Conservation (phyloP, 805 yeast genomes). For the Suhomyces faveliae region DNA sequence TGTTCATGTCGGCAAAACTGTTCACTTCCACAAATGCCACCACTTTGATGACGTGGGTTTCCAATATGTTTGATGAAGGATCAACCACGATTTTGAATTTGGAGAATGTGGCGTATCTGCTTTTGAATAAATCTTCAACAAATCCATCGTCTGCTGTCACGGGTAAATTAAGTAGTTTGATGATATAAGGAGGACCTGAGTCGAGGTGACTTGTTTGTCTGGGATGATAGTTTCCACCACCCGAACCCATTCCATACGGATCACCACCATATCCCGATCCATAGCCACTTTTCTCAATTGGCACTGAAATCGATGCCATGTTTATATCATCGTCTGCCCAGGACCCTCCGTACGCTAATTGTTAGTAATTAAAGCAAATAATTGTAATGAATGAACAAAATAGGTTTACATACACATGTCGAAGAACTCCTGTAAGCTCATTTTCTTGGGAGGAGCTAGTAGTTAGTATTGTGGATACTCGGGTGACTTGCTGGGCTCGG, state of each 20-base stretch:
- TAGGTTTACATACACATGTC: constrained; percentile 48
- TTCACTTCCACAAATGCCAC: constrained; percentile 63
- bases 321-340: constrained; percentile 50
- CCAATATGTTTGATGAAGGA: constrained; percentile 37
- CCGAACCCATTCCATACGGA: constrained; percentile 1
- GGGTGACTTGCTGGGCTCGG: not conserved
- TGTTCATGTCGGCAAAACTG: constrained; percentile 51
- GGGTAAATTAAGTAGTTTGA: constrained; percentile 62
- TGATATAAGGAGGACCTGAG: constrained; percentile 60
- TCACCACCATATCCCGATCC: not conserved
- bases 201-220: constrained; percentile 10
- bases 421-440: constrained; percentile 47
- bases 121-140: constrained; percentile 58
- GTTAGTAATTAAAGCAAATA: constrained; percentile 16
- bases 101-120: constrained; percentile 56
- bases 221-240: constrained; percentile 5
- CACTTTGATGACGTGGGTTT: constrained; percentile 43
- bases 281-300: constrained; percentile 29
- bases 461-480: constrained; percentile 12
- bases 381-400: not conserved
- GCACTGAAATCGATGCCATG: constrained; percentile 45
- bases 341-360: constrained; percentile 44
- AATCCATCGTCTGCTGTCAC: constrained; percentile 49
- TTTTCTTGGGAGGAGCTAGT: constrained; percentile 43
- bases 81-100: constrained; percentile 65